Percentiles rank a stretch among this genome's conserved stretches.
Evolutionary conservation across 192 early-diverging fungal species (phyloP).

Genomic region (Entomortierella parvispora): DNA sequence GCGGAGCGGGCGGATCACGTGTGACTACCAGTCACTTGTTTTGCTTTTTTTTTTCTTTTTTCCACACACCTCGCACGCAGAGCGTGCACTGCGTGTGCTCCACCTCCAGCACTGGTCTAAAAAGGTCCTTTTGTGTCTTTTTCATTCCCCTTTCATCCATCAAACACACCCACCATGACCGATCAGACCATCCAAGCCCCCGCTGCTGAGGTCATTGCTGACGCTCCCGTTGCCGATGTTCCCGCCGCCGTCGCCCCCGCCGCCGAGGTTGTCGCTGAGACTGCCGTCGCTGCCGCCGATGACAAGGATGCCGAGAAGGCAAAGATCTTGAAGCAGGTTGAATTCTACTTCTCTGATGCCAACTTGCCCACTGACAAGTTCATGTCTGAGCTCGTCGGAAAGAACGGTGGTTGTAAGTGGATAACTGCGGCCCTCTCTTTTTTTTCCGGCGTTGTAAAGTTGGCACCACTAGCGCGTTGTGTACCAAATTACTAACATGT

Average conservation of each 20-base stretch:
- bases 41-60: neutral
- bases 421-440: neutral
- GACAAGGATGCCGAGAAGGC: constrained; percentile 33
- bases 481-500: too few relatives aligned
- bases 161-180: constrained; percentile 13
- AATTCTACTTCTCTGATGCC: constrained; percentile 72
- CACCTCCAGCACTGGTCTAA: neutral
- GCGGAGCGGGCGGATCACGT: neutral
- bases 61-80: neutral
- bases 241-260: neutral
- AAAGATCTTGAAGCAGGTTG: constrained; percentile 69
- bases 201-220: constrained; percentile 5
- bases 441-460: too few relatives aligned
- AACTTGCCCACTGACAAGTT: constrained; percentile 69
- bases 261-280: neutral
- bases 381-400: constrained; percentile 53
- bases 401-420: constrained; percentile 64
- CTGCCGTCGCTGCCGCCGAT: constrained; percentile 1
- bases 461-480: too few relatives aligned
- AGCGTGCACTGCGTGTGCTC: too few relatives aligned
- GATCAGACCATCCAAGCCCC: constrained; percentile 26
- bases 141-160: neutral
- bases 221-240: constrained; percentile 5
- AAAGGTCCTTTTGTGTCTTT: neutral
- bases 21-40: too few relatives aligned